Evolutionary conservation across 2,329 filamentous ascomycete genomes (phyloP).

Genomic region (Ceratocystis lukuohia): DNA sequence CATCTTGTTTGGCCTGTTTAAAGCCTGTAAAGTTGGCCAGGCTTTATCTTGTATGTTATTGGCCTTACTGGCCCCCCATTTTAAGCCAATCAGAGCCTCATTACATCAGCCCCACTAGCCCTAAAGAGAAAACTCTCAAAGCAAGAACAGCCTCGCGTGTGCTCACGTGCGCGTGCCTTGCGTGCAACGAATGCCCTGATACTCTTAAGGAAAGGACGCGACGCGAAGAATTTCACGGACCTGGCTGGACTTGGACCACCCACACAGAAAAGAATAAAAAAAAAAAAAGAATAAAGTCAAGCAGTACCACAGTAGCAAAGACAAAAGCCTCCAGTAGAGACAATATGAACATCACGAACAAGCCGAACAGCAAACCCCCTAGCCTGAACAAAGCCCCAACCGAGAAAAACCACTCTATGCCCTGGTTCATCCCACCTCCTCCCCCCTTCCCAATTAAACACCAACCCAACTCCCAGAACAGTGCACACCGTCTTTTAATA

Average conservation of each 20-base stretch:
- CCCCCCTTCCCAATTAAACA: conserved; percentile 13
- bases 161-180: background rate
- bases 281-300: no score
- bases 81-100: background rate
- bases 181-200: background rate
- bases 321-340: no score
- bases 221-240: background rate
- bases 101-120: background rate
- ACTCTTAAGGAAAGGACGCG: background rate
- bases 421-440: conserved; percentile 9
- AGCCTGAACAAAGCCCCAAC: background rate
- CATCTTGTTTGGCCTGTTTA: background rate
- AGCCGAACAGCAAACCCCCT: background rate
- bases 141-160: background rate
- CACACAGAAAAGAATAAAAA: background rate
- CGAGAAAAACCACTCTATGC: conserved; percentile 17
- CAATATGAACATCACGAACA: no score
- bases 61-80: background rate
- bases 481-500: conserved; percentile 16
- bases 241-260: background rate
- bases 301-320: no score
- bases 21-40: background rate
- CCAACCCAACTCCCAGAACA: background rate
- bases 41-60: background rate
- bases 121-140: background rate